These are phyloP conservation scores for Termitomyces sp. DNA, from an alignment of 768 basidiomycete genomes.

Conservation along the genomic window DNA sequence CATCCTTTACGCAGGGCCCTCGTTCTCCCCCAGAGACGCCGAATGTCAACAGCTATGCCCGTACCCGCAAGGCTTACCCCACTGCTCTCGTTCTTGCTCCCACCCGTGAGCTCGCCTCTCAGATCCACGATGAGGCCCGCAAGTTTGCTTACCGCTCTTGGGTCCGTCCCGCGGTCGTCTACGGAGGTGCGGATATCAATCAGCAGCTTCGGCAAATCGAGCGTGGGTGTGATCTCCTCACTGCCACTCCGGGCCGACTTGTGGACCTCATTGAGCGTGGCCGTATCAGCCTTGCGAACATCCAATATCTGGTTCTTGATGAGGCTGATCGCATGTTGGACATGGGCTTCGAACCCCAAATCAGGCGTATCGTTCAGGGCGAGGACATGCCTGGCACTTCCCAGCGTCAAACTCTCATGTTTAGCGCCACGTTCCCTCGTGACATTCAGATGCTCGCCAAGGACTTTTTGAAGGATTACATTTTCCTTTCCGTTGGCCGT, in stretches of 20 bases:
- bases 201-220: constrained; percentile 92
- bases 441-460: constrained; percentile 97
- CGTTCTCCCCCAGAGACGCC: constrained; percentile 57
- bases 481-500: constrained; percentile 97
- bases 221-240: constrained; percentile 94
- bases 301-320: constrained; percentile 97
- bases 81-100: constrained; percentile 97
- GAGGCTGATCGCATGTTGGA: constrained; percentile 99
- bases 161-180: constrained; percentile 98
- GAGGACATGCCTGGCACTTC: constrained; percentile 96
- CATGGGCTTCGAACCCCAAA: constrained; percentile 99
- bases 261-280: constrained; percentile 99
- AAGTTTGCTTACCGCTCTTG: constrained; percentile 99
- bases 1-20: constrained; percentile 85
- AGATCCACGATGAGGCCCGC: constrained; percentile 98
- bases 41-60: constrained; percentile 48
- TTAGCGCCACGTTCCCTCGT: constrained; percentile 97
- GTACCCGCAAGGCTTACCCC: constrained; percentile 88
- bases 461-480: constrained; percentile 97
- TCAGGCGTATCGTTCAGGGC: constrained; percentile 94
- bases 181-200: constrained; percentile 98
- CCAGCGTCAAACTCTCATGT: constrained; percentile 98
- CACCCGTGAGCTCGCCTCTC: constrained; percentile 97
- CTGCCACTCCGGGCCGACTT: constrained; percentile 95
- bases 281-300: constrained; percentile 91